Conservation (phyloP, 1,284 basidiomycete species). For the Ceratobasidium papillatum region DNA sequence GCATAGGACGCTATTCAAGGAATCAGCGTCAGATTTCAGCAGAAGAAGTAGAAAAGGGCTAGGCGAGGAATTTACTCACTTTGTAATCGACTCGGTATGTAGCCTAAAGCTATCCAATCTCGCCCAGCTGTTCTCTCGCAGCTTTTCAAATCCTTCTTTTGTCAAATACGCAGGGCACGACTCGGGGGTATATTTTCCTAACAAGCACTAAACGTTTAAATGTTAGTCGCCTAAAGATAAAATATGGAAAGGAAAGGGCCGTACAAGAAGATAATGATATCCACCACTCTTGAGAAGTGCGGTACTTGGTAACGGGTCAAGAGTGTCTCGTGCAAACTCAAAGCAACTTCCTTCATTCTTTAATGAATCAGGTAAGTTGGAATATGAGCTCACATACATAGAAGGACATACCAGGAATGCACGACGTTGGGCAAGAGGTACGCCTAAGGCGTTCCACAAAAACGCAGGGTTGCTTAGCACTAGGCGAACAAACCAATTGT, state of each 20-base stretch:
- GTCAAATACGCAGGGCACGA: slow-evolving; percentile 81
- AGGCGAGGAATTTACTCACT: slow-evolving; percentile 61
- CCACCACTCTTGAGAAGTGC: slow-evolving; percentile 65
- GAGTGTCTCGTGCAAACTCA: slow-evolving; percentile 57
- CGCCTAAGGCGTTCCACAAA: slow-evolving; percentile 85
- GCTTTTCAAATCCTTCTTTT: slow-evolving; percentile 66
- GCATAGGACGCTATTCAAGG: slow-evolving; percentile 60
- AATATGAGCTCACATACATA: background rate
- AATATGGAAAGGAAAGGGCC: slow-evolving; percentile 41
- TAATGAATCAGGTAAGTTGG: background rate
- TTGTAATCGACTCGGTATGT: slow-evolving; percentile 80
- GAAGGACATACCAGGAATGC: slow-evolving; percentile 56
- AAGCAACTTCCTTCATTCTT: slow-evolving; percentile 41
- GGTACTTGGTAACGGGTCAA: slow-evolving; percentile 68
- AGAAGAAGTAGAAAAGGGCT: slow-evolving; percentile 41
- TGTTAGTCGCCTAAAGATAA: background rate
- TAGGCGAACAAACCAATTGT: slow-evolving; percentile 68
- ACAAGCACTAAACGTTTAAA: slow-evolving; percentile 57
- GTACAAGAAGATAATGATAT: slow-evolving; percentile 73
- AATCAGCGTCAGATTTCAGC: background rate
- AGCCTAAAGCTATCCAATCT: slow-evolving; percentile 73
- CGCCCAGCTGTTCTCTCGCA: slow-evolving; percentile 62
- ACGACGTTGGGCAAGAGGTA: slow-evolving; percentile 78
- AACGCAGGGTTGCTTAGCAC: slow-evolving; percentile 69
- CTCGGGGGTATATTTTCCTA: slow-evolving; percentile 71